Conservation (phyloP, 1,139 yeast species). For the Geotrichum klebahnii region DNA sequence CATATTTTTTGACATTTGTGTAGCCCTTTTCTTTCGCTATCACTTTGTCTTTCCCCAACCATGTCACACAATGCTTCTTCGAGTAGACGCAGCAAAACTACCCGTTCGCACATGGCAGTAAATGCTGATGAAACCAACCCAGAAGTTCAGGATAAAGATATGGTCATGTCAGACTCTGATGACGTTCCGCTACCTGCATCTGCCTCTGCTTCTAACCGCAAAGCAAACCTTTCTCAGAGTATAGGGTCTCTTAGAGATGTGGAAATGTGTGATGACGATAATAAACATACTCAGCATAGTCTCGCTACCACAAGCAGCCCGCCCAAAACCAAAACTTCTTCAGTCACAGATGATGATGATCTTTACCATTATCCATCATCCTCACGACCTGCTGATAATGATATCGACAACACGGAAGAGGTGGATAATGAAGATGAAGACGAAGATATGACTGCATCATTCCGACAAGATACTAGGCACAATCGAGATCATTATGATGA, state of each 20-base stretch:
- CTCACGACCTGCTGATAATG: conserved; percentile 22
- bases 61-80: not conserved
- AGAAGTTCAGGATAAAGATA: conserved; percentile 4
- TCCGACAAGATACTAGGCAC: conserved; percentile 27
- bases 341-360: conserved; percentile 28
- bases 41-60: too few relatives aligned
- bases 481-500: conserved; percentile 23
- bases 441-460: conserved; percentile 27
- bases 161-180: conserved; percentile 18
- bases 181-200: conserved; percentile 1
- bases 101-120: not conserved
- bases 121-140: not conserved
- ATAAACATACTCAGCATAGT: conserved; percentile 26
- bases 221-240: conserved; percentile 5
- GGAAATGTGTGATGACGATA: conserved; percentile 25
- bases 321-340: not conserved
- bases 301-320: conserved; percentile 14
- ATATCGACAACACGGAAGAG: conserved; percentile 29
- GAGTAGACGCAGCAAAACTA: not conserved
- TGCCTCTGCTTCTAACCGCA: not conserved
- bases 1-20: too few relatives aligned
- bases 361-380: conserved; percentile 14
- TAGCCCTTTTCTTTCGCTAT: too few relatives aligned
- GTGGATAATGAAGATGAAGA: conserved; percentile 26
- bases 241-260: conserved; percentile 15